phyloP scores from a whole-genome alignment of 1,284 basidiomycete species.

The Mycosarcoma maydis region DNA sequence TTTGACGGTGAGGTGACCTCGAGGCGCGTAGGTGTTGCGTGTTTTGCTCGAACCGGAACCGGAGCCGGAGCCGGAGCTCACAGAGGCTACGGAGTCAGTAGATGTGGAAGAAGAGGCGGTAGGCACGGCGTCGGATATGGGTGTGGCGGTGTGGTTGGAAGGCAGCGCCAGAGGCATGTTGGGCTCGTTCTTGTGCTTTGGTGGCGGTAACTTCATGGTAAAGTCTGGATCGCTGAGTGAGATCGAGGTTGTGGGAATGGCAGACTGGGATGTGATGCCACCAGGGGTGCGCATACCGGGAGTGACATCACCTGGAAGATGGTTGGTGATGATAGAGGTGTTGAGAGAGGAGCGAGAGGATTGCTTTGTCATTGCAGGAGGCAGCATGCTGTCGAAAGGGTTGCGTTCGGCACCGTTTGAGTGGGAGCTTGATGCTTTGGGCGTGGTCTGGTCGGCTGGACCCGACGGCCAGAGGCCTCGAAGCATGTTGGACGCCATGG shows the following conservation, averaged over 20 bases:
- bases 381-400: constrained; percentile 56
- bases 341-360: constrained; percentile 41
- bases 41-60: constrained; percentile 27
- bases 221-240: constrained; percentile 61
- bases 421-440: constrained; percentile 51
- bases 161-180: constrained; percentile 2
- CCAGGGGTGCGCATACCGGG: constrained; percentile 61
- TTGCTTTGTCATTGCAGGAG: constrained; percentile 37
- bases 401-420: constrained; percentile 55
- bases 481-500: constrained; percentile 58
- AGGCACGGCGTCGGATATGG: constrained; percentile 6
- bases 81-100: constrained; percentile 2
- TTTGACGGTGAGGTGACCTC: constrained; percentile 91
- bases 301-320: constrained; percentile 36
- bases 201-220: constrained; percentile 63
- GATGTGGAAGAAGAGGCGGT: constrained; percentile 10
- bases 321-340: constrained; percentile 30
- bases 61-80: constrained; percentile 8
- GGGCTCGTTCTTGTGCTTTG: constrained; percentile 44
- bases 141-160: neutral
- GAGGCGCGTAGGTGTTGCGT: constrained; percentile 67
- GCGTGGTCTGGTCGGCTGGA: constrained; percentile 57
- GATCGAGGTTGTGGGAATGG: constrained; percentile 58
- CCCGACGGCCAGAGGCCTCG: constrained; percentile 61
- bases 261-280: constrained; percentile 53